Evolutionary conservation across 2,329 filamentous ascomycete genomes (phyloP).

Genomic region (Trichoderma polysporum): DNA sequence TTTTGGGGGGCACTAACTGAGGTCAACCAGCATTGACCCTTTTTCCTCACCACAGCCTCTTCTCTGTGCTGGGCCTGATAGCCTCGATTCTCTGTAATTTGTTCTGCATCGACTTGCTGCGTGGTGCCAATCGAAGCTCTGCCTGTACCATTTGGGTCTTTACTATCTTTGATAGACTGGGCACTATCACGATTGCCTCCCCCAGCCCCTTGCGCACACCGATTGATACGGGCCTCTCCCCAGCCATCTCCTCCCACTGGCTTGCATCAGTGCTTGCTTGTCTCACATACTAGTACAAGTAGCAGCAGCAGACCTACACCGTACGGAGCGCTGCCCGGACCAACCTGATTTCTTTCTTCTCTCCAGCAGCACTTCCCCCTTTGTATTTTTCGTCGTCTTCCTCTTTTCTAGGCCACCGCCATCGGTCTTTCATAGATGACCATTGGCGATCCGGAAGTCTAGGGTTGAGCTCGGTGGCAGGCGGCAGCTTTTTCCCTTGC

Average conservation of each 20-base stretch:
- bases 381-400: not conserved
- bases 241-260: slow-evolving; percentile 11
- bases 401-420: not conserved
- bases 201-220: slow-evolving; percentile 1
- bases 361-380: not conserved
- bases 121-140: not conserved
- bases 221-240: slow-evolving; percentile 5
- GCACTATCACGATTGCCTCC: not conserved
- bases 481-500: not conserved
- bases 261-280: slow-evolving; percentile 4
- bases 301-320: not conserved
- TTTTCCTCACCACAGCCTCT: not conserved
- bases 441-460: not conserved
- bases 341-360: not conserved
- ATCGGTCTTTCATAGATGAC: not conserved
- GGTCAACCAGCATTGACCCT: not conserved
- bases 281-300: slow-evolving; percentile 1
- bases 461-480: not conserved
- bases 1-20: not conserved
- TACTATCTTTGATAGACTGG: not conserved
- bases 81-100: not conserved
- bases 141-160: not conserved
- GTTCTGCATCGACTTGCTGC: too few species aligned
- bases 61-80: not conserved
- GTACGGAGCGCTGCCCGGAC: not conserved